phyloP scores from a whole-genome alignment of 2,329 filamentous ascomycete genomes.

The Elsinoe australis region DNA sequence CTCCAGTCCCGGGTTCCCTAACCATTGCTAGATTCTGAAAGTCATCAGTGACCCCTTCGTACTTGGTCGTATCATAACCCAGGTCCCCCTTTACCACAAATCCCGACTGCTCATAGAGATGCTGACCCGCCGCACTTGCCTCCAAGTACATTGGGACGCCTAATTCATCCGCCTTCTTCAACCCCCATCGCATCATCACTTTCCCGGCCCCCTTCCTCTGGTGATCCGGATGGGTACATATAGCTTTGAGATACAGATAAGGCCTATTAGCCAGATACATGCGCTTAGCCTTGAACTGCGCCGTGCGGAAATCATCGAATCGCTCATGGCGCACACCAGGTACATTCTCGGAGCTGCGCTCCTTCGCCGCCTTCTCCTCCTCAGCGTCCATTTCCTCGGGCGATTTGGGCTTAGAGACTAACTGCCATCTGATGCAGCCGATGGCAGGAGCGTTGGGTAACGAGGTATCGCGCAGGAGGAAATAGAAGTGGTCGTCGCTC shows the following conservation, averaged over 20 bases:
- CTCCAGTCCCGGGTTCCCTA: conserved; percentile 17
- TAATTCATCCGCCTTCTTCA: conserved; percentile 31
- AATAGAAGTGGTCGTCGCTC: conserved; percentile 1
- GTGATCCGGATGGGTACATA: conserved; percentile 31
- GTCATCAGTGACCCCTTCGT: conserved; percentile 17
- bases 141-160: conserved; percentile 33
- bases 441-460: not conserved
- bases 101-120: conserved; percentile 34
- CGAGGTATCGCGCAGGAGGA: conserved; percentile 10
- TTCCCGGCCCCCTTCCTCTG: conserved; percentile 32
- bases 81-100: conserved; percentile 23
- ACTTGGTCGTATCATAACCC: conserved; percentile 20
- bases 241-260: conserved; percentile 20
- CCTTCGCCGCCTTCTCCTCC: conserved; percentile 13
- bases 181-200: conserved; percentile 31
- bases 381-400: conserved; percentile 14
- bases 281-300: conserved; percentile 12
- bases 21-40: conserved; percentile 23
- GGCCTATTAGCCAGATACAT: conserved; percentile 18
- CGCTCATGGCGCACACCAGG: conserved; percentile 19
- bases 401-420: conserved; percentile 13
- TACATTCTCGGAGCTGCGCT: conserved; percentile 6
- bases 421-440: conserved; percentile 2
- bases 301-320: conserved; percentile 18
- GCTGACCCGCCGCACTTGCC: conserved; percentile 27